Base-by-base conservation (phyloP, 371 early-diverging fungal genomes). In the Mortierella sp. region DNA sequence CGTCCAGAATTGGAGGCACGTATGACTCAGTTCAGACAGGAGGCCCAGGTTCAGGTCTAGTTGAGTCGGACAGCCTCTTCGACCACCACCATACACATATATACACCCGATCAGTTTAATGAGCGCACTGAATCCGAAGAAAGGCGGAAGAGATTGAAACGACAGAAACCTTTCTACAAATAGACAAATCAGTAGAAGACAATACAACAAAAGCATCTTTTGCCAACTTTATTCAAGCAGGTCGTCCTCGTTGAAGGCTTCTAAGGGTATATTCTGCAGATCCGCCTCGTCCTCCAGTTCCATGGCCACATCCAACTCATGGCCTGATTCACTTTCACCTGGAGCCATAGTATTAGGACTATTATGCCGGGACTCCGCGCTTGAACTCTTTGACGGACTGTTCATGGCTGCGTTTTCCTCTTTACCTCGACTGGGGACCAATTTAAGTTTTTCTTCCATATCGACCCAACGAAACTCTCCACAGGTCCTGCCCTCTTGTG, bases 1-100 rank as follows among this genome's bases (percentile, higher is more conserved):
- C 86, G 97, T 42, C 97, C 97, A 14, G 95, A 95, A 62, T 80
- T 97, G 50, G 97, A 97, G 83, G 84, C 82, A 58, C 91, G 94
- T 60, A 93, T 98, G 83, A 87, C 83, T n/a, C 64, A 81, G 58
- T 87, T 85, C 58, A 80, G 79, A 60, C 39, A 79, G 46, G 67
- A 70, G 26, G 56, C 56, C 26, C 70, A 69, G 51, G 64, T 32
- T 31, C 46, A 55, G 49, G 66, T 31, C 26, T 66, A 66, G 49
- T 4, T n/a, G 34, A 47, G 7, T 31, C 56, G 21, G 19, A n/a
- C 42, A 51, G 31, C 23, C 31, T 28, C 52, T 27, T 47, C 44
- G 3, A 32, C 34, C 14, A 41, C 19, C 30, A 4, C 11, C 48
- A 30, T 19, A 17, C 21, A 46, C 59, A 27, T 28, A 27, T 34